Evolutionary conservation across 73 alveolate species (phyloP), one percentile per base, ranked within the genome.

Genomic region (Paramecium sexaurelia): DNA sequence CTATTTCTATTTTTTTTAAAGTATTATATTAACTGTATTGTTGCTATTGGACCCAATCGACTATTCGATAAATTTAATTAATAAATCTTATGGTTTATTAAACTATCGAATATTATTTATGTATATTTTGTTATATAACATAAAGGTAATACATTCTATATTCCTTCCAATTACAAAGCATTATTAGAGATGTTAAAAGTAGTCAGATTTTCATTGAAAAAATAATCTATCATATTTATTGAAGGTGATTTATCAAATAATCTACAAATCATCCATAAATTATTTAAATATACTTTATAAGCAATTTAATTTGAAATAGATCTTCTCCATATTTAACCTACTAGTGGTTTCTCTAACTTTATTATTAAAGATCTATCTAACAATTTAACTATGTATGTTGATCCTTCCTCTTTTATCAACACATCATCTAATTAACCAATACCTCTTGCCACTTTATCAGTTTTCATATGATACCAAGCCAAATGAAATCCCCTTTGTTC

Each of bases 401-500:
- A 24, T 45, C 90, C 90, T 41, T 78, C 90, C 7, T 78, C 90
- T 11, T 78, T 40, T 7, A 78, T 78, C 41, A 29, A 33, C 3
- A 7, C 51, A 24, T 78, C 90, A 78, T 78, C 90, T 7, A 78
- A 26, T 45, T 78, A 78, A 6, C 73, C 73, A 17, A 78, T 78
- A 17, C 90, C 90, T 37, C 90, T 37, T 40, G 90, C 90, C 10
- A 19, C 43, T n/a, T 78, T 78, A 78, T 39, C 68, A 19, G 68
- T 43, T 26, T 78, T 78, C 36, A 29, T 0, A 43, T 78, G 90
- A 41, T 78, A 78, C 90, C 90, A 78, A 39, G 19, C 40, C 29
- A 78, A 78, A 41, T 78, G 71, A 78, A 78, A 78, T 39, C 90
- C 90, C 41, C 90, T 78, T 33, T 29, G 15, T 43, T 78, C 90